Base-by-base conservation (phyloP, 1,284 basidiomycete species). In the Cryptococcus amylolentus region DNA sequence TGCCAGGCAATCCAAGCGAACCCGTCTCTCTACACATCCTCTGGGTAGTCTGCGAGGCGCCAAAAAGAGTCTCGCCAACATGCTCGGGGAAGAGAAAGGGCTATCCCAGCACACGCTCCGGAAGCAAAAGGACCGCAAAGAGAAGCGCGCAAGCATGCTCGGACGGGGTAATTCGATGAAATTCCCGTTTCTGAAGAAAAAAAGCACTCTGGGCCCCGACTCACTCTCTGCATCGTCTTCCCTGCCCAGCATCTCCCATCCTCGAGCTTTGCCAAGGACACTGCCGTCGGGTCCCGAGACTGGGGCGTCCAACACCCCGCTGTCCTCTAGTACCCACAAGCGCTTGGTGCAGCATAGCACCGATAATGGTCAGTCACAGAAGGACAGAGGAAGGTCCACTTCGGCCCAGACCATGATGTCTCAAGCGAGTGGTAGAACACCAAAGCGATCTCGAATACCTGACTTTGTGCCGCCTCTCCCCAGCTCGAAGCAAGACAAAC, bases 11-110 rank as follows among this genome's bases (percentile, higher is more conserved):
- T 58, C 66, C 13, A 75, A 73, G 57, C 57, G 64, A 39, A 61
- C 56, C 35, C 54, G 61, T 48, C 51, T 70, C 23, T 65, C 64
- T 5, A 56, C 54, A 16, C 66, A 66, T 13, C 63, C 68, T 6
- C 58, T 70, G 12, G 68, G 65, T 18, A 59, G 61, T 3, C 35
- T 70, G 9, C 49, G 54, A 37, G 67, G 65, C 14, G 68, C 68
- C 1, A 66, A 66, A 13, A 63, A 54, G 56, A 71, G 66, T 42
- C 43, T 71, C 16, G 63, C 57, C 8, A 64, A 61, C 50, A 50
- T 70, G 4, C 49, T 70, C 3, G 61, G 57, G 1, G 67, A 67
- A 28, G 61, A 50, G n/a, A 52, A 57, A 39, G 57, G 52, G n/a
- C 57, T 48, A 41, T 38, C 45, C 8, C 39, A 44, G 4, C 45